A percentile compares a stretch with the other conserved stretches of the same genome.
phyloP scores from a whole-genome alignment of 805 yeast genomes.

The Metschnikowia hibisci region DNA sequence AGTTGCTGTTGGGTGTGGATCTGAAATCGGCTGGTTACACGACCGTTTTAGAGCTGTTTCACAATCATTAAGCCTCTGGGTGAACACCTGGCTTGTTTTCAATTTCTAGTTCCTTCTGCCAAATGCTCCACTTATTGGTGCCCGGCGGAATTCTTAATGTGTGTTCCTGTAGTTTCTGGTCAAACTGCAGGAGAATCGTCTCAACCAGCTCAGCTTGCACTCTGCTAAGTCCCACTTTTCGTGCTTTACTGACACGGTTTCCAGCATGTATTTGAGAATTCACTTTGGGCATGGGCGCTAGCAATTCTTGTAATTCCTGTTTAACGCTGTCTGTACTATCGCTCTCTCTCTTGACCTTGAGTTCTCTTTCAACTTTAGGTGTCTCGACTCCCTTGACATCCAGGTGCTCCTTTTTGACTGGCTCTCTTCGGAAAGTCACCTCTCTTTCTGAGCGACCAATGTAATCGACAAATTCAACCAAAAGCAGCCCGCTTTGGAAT shows the following conservation, averaged over 20 bases:
- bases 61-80: background rate
- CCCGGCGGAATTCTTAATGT: slow-evolving; percentile 10
- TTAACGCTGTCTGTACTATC: too few species aligned
- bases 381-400: background rate
- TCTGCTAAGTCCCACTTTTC: too few species aligned
- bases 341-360: too few species aligned
- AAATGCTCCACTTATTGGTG: slow-evolving; percentile 8
- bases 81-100: background rate
- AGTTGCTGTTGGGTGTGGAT: background rate
- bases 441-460: slow-evolving; percentile 37
- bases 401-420: background rate
- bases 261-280: too few species aligned
- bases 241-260: too few species aligned
- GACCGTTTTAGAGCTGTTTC: background rate
- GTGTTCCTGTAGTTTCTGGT: background rate
- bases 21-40: too few species aligned
- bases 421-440: slow-evolving; percentile 14
- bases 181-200: slow-evolving; percentile 3
- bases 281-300: too few species aligned
- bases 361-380: too few species aligned
- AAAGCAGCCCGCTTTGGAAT: slow-evolving; percentile 24
- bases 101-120: slow-evolving; percentile 1
- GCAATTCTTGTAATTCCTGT: too few species aligned
- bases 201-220: background rate
- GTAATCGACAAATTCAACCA: slow-evolving; percentile 30